Evolutionary conservation across 2,329 filamentous ascomycete species (phyloP).

Genomic region (Cordyceps militaris): DNA sequence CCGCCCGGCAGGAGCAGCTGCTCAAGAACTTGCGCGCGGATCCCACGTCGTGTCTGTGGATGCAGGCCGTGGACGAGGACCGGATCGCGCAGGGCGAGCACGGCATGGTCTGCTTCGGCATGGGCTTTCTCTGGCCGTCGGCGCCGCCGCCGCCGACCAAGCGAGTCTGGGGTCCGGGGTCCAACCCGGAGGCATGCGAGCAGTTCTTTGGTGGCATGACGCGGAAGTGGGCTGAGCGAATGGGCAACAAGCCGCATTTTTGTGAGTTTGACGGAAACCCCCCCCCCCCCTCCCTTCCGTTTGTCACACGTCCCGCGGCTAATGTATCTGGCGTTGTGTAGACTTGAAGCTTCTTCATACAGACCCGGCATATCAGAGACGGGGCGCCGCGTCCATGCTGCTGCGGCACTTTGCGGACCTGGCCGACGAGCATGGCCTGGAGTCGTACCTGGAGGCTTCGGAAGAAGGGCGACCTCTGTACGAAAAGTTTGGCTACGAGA

Average conservation of each 20-base stretch:
- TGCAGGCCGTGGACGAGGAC: constrained; percentile 30
- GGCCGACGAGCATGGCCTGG: constrained; percentile 30
- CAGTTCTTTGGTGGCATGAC: constrained; percentile 26
- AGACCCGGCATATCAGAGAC: constrained; percentile 29
- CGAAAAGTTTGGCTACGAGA: constrained; percentile 29
- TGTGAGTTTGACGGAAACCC: constrained; percentile 23
- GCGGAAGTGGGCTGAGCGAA: constrained; percentile 23
- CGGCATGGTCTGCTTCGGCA: constrained; percentile 28
- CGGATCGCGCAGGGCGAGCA: constrained; percentile 21
- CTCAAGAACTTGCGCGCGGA: constrained; percentile 18
- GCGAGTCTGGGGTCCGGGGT: constrained; percentile 22
- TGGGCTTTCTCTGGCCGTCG: constrained; percentile 28
- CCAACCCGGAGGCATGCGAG: constrained; percentile 28
- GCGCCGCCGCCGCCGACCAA: constrained; percentile 22
- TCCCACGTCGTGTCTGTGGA: constrained; percentile 24
- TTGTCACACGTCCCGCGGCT: not conserved
- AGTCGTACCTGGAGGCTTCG: constrained; percentile 31
- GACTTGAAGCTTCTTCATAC: constrained; percentile 34
- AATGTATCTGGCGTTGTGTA: constrained; percentile 11
- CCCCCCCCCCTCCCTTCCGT: too few species aligned
- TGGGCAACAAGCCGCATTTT: constrained; percentile 26
- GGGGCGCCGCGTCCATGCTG: constrained; percentile 29
- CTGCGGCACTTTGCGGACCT: constrained; percentile 29
- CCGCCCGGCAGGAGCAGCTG: constrained; percentile 18
- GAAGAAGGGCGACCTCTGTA: constrained; percentile 27